Conservation (phyloP, 257 asterid genomes). For the Cinchona pubescens region DNA sequence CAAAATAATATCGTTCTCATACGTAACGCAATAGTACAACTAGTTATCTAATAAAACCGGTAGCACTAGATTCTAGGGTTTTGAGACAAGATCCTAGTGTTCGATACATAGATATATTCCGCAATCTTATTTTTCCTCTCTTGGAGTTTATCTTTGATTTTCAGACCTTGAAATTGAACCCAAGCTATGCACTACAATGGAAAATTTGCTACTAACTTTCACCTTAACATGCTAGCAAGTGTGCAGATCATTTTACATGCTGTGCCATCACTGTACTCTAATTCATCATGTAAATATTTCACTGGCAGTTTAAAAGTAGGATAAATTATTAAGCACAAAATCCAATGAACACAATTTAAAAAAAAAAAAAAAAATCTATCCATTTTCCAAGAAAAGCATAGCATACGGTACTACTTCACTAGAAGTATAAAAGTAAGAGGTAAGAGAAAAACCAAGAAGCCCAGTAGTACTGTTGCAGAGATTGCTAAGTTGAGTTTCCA, state of each 20-base stretch:
- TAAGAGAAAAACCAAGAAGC: not conserved
- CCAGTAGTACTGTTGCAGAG: conserved; percentile 15
- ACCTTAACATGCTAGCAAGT: not conserved
- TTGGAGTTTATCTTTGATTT: not conserved
- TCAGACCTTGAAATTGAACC: not conserved
- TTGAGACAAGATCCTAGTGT: not conserved
- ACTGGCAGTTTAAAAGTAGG: not conserved
- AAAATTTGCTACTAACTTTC: not conserved
- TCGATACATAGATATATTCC: no score
- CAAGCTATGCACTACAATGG: no score
- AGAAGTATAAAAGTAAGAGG: not conserved
- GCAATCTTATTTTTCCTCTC: no score
- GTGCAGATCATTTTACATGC: not conserved
- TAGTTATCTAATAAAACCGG: not conserved
- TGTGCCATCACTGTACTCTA: not conserved
- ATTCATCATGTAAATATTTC: not conserved
- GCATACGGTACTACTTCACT: not conserved
- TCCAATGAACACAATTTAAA: conserved; percentile 1
- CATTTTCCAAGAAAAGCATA: not conserved
- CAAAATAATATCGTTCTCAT: no score
- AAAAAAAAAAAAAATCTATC: not conserved
- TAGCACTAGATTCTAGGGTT: not conserved
- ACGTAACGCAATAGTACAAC: not conserved
- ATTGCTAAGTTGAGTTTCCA: conserved; percentile 29
- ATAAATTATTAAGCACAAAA: not conserved